phyloP scores from a whole-genome alignment of 495 filamentous ascomycete species.

The Annulohypoxylon bovei region DNA sequence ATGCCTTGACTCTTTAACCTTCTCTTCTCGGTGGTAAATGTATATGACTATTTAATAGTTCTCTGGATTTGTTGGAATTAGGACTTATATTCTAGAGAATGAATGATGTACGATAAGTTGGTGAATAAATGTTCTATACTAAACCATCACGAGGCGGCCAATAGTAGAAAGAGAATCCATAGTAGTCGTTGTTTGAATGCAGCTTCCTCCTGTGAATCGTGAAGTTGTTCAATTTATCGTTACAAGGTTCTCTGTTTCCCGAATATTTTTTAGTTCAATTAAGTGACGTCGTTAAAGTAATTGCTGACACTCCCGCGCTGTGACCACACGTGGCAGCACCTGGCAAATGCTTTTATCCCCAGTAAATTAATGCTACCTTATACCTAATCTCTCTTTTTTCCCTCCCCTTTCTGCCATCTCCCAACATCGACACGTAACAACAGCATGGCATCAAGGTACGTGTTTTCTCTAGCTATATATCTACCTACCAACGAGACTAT shows the following conservation, averaged over 20 bases:
- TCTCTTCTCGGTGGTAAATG: not conserved
- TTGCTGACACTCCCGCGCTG: conserved; percentile 2
- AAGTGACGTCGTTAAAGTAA: conserved; percentile 6
- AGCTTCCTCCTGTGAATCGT: not conserved
- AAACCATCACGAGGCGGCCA: not conserved
- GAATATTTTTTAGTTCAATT: not conserved
- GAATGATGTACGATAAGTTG: too few species aligned
- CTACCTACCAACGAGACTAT: not conserved
- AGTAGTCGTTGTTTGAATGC: not conserved
- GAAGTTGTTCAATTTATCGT: not conserved
- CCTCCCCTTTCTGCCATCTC: not conserved
- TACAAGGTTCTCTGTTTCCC: not conserved
- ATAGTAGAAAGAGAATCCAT: not conserved
- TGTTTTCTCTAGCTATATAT: conserved; percentile 2
- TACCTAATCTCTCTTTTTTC: conserved; percentile 5
- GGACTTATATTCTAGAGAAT: not conserved
- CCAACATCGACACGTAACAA: not conserved
- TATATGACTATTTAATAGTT: not conserved
- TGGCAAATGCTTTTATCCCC: conserved; percentile 31
- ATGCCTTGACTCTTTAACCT: not conserved
- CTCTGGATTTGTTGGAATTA: not conserved
- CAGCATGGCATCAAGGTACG: conserved; percentile 45
- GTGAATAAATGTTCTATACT: too few species aligned
- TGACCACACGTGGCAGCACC: conserved; percentile 36
- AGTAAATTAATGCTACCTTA: conserved; percentile 32